Evolutionary conservation across 768 basidiomycete genomes (phyloP), one percentile per base, ranked within the genome.

Genomic region (Udeniomyces megalosporus): DNA sequence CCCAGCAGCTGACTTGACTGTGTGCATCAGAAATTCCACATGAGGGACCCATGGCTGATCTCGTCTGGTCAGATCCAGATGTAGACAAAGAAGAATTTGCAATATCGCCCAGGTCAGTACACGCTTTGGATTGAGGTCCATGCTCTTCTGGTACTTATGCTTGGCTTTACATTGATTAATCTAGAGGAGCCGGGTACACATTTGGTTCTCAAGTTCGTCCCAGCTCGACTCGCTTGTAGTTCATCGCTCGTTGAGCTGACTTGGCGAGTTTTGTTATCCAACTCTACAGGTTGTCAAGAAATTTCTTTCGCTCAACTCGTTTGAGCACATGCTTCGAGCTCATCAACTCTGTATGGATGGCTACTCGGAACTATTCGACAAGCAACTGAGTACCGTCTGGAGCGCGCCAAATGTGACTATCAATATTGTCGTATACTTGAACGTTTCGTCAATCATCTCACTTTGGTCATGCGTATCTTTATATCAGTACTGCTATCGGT

Each of bases 331-430:
- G 69, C 81, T 97, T 26, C 88, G 95, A 26, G 95, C 95, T 26
- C 95, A 99, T 73, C 95, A 99, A 71, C 81, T 99, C 10, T 97
- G 95, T 75, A 97, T 99, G 95, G 95, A 99, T 74, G 95, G 95
- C 0, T 97, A 89, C 73, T 81, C 86, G n/a, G 89, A 90, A n/a
- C 79, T 97, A 32, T 97, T 96, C 69, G 90, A 92, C 73, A 84
- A 88, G 66, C 88, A 88, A 69, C 80, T 99, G 60, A 90, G 88
- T 28, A 99, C 95, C 0, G 95, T 99, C 7, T 99, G 95, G 95
- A 88, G 85, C 24, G 95, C 95, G 44, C 93, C 93, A 44, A 99
- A 99, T 71, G 73, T 74, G 48, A 67, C 24, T 38, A 31, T 32
- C 20, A 52, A 52, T 26, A 22, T 5, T 5, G 24, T 2, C 7